phyloP scores from a whole-genome alignment of 164 flowering plant species.

The Tetrastigma voinierianum region DNA sequence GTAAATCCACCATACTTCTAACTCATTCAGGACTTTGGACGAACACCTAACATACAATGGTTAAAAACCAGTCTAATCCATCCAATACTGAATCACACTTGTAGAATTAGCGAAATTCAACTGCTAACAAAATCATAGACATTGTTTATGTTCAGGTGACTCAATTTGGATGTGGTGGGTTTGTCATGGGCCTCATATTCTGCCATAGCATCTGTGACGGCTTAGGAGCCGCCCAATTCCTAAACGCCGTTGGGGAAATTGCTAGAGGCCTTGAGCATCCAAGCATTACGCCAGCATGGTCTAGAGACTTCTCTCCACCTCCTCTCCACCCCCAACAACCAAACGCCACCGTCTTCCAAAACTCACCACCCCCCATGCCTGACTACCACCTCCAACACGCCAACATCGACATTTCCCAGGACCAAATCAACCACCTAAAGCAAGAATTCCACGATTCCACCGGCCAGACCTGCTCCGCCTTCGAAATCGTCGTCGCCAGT shows the following conservation, averaged over 20 bases:
- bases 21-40: too few relatives aligned
- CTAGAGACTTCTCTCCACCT: constrained; percentile 39
- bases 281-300: constrained; percentile 44
- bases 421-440: constrained; percentile 41
- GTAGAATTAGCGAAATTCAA: too few relatives aligned
- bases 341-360: background rate
- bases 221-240: constrained; percentile 68
- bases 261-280: constrained; percentile 45
- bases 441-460: constrained; percentile 28
- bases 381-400: constrained; percentile 39
- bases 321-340: constrained; percentile 10
- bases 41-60: too few relatives aligned
- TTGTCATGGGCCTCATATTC: constrained; percentile 59
- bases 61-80: background rate
- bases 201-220: constrained; percentile 73
- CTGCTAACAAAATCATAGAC: too few relatives aligned
- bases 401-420: constrained; percentile 43
- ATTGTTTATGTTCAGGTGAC: constrained; percentile 41
- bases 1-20: too few relatives aligned
- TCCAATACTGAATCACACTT: too few relatives aligned
- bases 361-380: constrained; percentile 35
- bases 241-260: constrained; percentile 58
- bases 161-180: constrained; percentile 54
- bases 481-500: constrained; percentile 53
- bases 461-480: constrained; percentile 52